Evolutionary conservation across 1,284 basidiomycete genomes (phyloP), one percentile per base, ranked within the genome.

Genomic region (Cryptococcus sp.): DNA sequence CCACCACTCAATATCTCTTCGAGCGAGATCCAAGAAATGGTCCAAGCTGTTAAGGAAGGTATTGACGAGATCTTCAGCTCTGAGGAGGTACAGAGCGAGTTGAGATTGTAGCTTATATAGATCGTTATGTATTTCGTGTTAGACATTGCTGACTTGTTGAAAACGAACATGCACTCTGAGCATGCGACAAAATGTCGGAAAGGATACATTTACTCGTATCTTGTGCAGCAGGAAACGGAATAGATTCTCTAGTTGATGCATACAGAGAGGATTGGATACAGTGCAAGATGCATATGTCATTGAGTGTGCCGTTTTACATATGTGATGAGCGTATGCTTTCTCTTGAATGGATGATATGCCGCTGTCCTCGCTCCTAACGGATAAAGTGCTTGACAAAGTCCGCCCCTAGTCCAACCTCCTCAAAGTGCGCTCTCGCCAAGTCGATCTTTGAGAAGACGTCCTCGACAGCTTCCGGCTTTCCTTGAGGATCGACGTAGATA

Each of bases 1-100:
- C 73, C 73, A 8, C 72, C 73, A 11, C 67, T 67, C 52, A 74
- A 64, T 5, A 66, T 75, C 37, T 61, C 67, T 23, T 61, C 61
- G 19, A 62, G 58, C 3, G 69, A 75, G 63, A 48, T 75, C 3
- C 49, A 51, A 10, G 54, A 55, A 29, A 50, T 75, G 23, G 62
- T 58, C 13, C 48, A 50, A 2, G 64, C 65, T 2, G 53, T 72
- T 25, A 50, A 58, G 45, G 54, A 58, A 0, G 65, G 50, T 7
- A 38, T 63, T 2, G 46, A 57, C 25, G 59, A 64, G 23, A 55
- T 63, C 7, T 63, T 57, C 26, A 37, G 34, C 5, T 23, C 38
- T n/a, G 38, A 55, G 11, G 53, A 40, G 8, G 53, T 55, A n/a
- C 43, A 29, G 19, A 44, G n/a, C 17, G 51, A 53, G 43, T 19